phyloP scores from a whole-genome alignment of 2,329 filamentous ascomycete species.

The Rhinocladiella similis region DNA sequence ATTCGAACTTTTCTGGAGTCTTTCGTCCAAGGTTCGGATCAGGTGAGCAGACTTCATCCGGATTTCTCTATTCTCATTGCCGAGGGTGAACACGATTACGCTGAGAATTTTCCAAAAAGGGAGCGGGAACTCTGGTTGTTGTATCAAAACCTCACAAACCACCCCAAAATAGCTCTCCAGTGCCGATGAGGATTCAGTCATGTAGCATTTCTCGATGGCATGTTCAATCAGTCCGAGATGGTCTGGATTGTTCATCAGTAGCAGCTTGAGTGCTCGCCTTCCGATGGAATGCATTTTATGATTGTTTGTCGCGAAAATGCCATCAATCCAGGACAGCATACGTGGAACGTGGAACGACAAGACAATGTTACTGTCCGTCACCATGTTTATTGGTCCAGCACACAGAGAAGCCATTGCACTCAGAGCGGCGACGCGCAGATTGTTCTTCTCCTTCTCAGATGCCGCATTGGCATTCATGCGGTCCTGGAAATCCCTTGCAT shows the following conservation, averaged over 20 bases:
- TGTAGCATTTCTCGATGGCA: slow-evolving; percentile 88
- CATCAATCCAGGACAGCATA: slow-evolving; percentile 93
- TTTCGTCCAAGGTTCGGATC: slow-evolving; percentile 77
- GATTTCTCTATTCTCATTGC: slow-evolving; percentile 86
- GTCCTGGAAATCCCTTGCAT: slow-evolving; percentile 45
- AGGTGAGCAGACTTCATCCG: slow-evolving; percentile 83
- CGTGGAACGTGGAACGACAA: slow-evolving; percentile 89
- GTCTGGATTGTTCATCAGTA: slow-evolving; percentile 87
- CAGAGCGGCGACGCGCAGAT: slow-evolving; percentile 83
- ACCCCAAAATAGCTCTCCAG: slow-evolving; percentile 95
- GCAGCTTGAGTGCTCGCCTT: slow-evolving; percentile 79
- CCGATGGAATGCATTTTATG: slow-evolving; percentile 92
- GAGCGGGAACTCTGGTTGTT: slow-evolving; percentile 77
- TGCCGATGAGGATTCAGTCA: slow-evolving; percentile 76
- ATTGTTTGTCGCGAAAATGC: slow-evolving; percentile 88
- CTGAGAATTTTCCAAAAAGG: slow-evolving; percentile 90
- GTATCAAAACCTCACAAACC: slow-evolving; percentile 80
- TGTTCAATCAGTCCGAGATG: slow-evolving; percentile 83
- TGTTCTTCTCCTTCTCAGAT: slow-evolving; percentile 96
- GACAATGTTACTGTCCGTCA: slow-evolving; percentile 81
- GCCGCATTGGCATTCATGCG: slow-evolving; percentile 81
- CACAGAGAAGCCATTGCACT: slow-evolving; percentile 96
- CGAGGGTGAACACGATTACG: slow-evolving; percentile 86
- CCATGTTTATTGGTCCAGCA: slow-evolving; percentile 75
- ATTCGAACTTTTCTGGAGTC: slow-evolving; percentile 81